Evolutionary conservation across 2,329 filamentous ascomycete species (phyloP).

Genomic region (Alternaria incomplexa): DNA sequence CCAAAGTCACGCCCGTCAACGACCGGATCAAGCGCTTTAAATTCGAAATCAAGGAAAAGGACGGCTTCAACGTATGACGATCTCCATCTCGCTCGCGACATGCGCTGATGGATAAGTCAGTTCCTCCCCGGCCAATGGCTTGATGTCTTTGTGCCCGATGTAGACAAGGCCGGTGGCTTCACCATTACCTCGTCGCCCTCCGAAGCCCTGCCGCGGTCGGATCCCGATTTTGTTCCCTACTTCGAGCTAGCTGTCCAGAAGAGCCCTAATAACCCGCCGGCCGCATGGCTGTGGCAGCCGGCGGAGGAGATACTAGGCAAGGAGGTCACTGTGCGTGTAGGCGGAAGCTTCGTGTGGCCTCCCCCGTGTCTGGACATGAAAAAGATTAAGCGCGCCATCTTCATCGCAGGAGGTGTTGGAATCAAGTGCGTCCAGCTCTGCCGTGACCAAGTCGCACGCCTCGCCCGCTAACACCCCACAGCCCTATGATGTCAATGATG

Average conservation of each 20-base stretch:
- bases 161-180: conserved; percentile 79
- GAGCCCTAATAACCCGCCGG: conserved; percentile 73
- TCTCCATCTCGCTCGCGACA: conserved; percentile 32
- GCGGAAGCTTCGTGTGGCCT: conserved; percentile 82
- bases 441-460: neutral
- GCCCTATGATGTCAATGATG: conserved; percentile 76
- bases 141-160: conserved; percentile 75
- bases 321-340: conserved; percentile 71
- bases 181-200: conserved; percentile 81
- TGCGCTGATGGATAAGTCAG: conserved; percentile 44
- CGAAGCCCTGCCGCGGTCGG: conserved; percentile 49
- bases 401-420: conserved; percentile 82
- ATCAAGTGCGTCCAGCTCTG: conserved; percentile 65
- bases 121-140: conserved; percentile 89
- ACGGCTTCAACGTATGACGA: conserved; percentile 56
- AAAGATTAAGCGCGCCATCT: conserved; percentile 66
- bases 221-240: conserved; percentile 52
- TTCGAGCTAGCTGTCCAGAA: conserved; percentile 81
- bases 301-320: conserved; percentile 62
- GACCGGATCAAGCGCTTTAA: conserved; percentile 70
- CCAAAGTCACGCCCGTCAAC: conserved; percentile 69
- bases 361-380: conserved; percentile 58
- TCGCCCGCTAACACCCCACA: conserved; percentile 36
- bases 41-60: conserved; percentile 62
- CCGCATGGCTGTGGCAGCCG: conserved; percentile 75